Conservation (phyloP, 2,329 filamentous ascomycete species). For the Dactylellina haptotyla region DNA sequence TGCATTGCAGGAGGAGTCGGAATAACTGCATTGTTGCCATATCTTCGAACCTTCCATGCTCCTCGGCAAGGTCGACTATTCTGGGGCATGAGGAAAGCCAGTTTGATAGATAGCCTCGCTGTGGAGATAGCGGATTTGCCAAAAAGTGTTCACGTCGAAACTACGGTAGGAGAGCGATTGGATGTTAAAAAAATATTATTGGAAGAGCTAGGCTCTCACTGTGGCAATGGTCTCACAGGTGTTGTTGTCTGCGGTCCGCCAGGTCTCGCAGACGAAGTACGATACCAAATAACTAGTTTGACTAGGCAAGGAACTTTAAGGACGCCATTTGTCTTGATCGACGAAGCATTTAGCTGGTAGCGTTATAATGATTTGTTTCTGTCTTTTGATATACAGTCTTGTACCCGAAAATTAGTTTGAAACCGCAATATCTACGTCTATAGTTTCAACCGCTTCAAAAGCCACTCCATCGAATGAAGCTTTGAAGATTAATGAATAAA, state of each 20-base stretch:
- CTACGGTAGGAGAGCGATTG: slow-evolving; percentile 1
- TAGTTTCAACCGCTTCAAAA: too few relatives aligned
- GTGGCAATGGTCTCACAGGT: slow-evolving; percentile 3
- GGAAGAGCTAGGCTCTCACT: slow-evolving; percentile 14
- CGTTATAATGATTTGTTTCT: background rate
- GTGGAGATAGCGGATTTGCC: slow-evolving; percentile 21
- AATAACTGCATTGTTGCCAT: slow-evolving; percentile 59
- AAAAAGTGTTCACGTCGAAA: slow-evolving; percentile 23
- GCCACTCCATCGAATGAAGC: too few relatives aligned
- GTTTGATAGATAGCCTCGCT: slow-evolving; percentile 5
- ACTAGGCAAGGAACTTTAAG: slow-evolving; percentile 10
- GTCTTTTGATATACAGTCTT: background rate
- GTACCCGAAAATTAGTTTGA: too few relatives aligned
- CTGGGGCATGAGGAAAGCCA: slow-evolving; percentile 20
- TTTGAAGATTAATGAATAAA: too few relatives aligned
- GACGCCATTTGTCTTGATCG: slow-evolving; percentile 23
- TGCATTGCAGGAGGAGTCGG: slow-evolving; percentile 60
- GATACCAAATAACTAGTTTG: slow-evolving; percentile 15
- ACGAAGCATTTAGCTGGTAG: slow-evolving; percentile 42
- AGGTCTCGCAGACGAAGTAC: slow-evolving; percentile 31
- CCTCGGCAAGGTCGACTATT: slow-evolving; percentile 31
- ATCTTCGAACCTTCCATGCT: slow-evolving; percentile 10
- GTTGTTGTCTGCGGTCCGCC: slow-evolving; percentile 35
- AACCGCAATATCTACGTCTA: too few relatives aligned
- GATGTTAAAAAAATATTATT: slow-evolving; percentile 29